Base-by-base conservation (phyloP, 2,329 filamentous ascomycete genomes). In the Pseudovirgaria hyperparasitica region DNA sequence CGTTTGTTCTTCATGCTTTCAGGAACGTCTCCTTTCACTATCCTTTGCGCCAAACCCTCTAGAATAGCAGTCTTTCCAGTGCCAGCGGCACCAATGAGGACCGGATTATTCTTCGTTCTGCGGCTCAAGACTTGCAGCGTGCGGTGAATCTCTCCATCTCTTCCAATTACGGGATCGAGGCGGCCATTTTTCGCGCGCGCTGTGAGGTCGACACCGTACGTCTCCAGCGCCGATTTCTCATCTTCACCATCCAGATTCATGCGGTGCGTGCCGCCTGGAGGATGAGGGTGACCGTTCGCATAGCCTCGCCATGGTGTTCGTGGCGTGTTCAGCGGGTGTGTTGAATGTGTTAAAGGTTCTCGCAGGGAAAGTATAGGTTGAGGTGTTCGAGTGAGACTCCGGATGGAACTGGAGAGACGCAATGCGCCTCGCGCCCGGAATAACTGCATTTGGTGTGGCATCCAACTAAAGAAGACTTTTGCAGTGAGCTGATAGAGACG, bases 1-100 rank as follows among this genome's bases (percentile, higher is more conserved):
- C 76, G 68, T 55, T 96, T 96, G 42, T 94, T 78, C 57, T 93
- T 93, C 51, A 98, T 79, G 40, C 82, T 92, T 55, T 96, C 90
- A 0, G 90, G 87, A 1, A 96, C 86, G 55, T 94, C 87, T 2
- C 87, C 87, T 37, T 76, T 70, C 2, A 94, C 80, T 38, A 98
- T 96, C 20, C 90, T 70, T 46, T 90, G 72, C 7, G 87, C 86
- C 20, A 96, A 62, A 2, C 87, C 87, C 57, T 96, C 87, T 3
- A 94, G 60, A 27, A 94, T 82, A 2, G 87, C 86, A 5, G 87
- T 96, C 60, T 96, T 96, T 34, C 87, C 87, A 0, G 84, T 92
- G 39, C 86, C 87, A 6, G 85, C 82, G 24, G 75, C 76, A 35
- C 87, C 87, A 32, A 94, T 93, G n/a, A 94, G 61, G 1, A 94